A percentile compares a stretch with the other conserved stretches of the same genome.
Evolutionary conservation across 345 rosid genomes (phyloP).

Genomic region (Eucalyptus victrix): DNA sequence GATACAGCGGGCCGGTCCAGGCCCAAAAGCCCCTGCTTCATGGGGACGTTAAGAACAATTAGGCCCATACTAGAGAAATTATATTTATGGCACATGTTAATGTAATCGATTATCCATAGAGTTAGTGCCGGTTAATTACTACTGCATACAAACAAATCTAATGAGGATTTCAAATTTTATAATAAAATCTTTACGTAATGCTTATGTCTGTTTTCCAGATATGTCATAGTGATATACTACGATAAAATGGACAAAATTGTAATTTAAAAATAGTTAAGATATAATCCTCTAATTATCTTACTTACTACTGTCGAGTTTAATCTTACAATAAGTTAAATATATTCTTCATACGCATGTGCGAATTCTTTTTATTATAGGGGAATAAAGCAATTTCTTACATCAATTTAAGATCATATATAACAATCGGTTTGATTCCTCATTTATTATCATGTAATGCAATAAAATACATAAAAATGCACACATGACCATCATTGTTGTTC

Average conservation of each 20-base stretch:
- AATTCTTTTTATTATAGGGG: rapidly evolving
- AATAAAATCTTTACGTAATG: neutral
- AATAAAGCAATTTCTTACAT: neutral
- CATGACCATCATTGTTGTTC: neutral
- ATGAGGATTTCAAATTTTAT: neutral
- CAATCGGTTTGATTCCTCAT: neutral
- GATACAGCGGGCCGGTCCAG: neutral
- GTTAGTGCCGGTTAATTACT: neutral
- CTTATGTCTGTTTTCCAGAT: neutral
- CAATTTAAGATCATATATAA: no score
- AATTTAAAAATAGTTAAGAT: neutral
- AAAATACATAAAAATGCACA: no score
- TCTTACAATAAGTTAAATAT: neutral
- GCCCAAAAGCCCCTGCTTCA: neutral
- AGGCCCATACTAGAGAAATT: neutral
- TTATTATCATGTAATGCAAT: neutral
- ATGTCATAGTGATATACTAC: rapidly evolving
- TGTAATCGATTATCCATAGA: neutral
- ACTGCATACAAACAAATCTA: neutral
- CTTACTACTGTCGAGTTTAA: neutral
- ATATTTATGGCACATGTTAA: no score
- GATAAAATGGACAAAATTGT: neutral
- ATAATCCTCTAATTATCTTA: neutral
- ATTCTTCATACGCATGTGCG: rapidly evolving
- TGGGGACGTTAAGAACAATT: neutral